These are phyloP conservation scores for Sclerotinia trifoliorum DNA, from an alignment of 2,329 filamentous ascomycete genomes.

Conservation along the genomic window DNA sequence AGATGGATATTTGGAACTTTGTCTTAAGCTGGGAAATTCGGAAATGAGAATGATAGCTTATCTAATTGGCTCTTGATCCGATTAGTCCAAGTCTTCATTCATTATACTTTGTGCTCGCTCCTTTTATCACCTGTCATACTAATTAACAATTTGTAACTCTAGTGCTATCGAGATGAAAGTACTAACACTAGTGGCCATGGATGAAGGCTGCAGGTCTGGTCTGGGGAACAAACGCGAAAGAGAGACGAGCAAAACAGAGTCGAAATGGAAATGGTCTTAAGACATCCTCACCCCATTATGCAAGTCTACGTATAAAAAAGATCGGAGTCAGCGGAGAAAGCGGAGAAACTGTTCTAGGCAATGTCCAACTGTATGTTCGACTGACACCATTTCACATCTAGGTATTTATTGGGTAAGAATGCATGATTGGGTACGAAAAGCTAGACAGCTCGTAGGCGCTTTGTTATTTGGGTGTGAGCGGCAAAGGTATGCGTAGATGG, in stretches of 20 bases:
- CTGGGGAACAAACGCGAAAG: background rate
- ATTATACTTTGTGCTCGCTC: background rate
- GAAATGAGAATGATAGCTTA: background rate
- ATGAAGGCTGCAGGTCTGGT: background rate
- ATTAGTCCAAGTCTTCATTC: background rate
- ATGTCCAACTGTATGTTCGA: background rate
- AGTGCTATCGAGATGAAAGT: background rate
- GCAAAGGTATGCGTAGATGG: background rate
- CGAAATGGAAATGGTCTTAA: conserved; percentile 2
- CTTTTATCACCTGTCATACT: conserved; percentile 9
- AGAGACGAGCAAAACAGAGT: background rate
- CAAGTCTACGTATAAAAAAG: background rate
- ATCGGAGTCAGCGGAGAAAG: background rate
- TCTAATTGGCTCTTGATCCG: background rate
- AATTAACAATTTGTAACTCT: background rate
- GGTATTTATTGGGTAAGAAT: conserved; percentile 9
- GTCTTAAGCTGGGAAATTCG: background rate
- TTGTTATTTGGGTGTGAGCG: conserved; percentile 8
- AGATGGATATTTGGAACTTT: no score
- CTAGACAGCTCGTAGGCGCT: conserved; percentile 5
- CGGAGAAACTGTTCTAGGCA: background rate
- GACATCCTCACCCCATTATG: background rate
- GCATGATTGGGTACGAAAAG: conserved; percentile 10
- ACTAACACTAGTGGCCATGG: background rate
- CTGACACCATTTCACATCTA: background rate